Percentiles rank a stretch among this genome's conserved stretches.
phyloP scores from a whole-genome alignment of 148 eudicot genomes.

The Silene uniflora region DNA sequence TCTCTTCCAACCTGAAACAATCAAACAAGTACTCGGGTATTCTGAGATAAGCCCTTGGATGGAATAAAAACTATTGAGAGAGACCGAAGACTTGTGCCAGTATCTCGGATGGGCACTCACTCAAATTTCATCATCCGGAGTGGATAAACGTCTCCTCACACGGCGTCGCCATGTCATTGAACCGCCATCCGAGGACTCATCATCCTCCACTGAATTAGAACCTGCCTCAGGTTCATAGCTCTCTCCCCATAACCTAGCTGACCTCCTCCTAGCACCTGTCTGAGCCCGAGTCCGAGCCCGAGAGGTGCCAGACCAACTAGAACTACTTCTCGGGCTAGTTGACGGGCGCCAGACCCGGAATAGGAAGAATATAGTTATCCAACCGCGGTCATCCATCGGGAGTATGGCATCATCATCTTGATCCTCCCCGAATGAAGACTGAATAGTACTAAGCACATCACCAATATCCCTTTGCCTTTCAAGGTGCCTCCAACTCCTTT shows the following conservation, averaged over 20 bases:
- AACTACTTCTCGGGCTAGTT: slow-evolving; percentile 39
- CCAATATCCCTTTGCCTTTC: slow-evolving; percentile 81
- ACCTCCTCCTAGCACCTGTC: slow-evolving; percentile 48
- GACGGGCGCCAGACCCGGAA: slow-evolving; percentile 50
- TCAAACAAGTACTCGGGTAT: neutral
- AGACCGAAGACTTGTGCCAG: neutral
- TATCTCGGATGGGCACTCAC: neutral
- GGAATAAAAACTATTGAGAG: neutral
- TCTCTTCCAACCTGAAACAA: neutral
- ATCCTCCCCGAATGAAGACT: slow-evolving; percentile 61
- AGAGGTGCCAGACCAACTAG: slow-evolving; percentile 55
- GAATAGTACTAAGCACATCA: slow-evolving; percentile 75
- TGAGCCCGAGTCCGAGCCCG: slow-evolving; percentile 52
- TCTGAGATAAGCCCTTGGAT: neutral
- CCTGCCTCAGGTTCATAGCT: slow-evolving; percentile 46
- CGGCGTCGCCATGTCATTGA: slow-evolving; percentile 36
- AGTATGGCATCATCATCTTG: slow-evolving; percentile 40
- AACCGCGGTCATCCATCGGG: slow-evolving; percentile 53
- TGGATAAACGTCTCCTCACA: slow-evolving; percentile 36
- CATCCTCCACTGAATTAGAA: slow-evolving; percentile 41
- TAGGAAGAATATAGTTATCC: slow-evolving; percentile 59
- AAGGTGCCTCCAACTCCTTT: slow-evolving; percentile 70
- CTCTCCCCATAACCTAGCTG: slow-evolving; percentile 70
- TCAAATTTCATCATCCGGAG: slow-evolving; percentile 42
- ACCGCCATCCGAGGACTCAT: slow-evolving; percentile 55